Evolutionary conservation across 1,139 yeast species (phyloP).

Genomic region (Candida sanyaensis): DNA sequence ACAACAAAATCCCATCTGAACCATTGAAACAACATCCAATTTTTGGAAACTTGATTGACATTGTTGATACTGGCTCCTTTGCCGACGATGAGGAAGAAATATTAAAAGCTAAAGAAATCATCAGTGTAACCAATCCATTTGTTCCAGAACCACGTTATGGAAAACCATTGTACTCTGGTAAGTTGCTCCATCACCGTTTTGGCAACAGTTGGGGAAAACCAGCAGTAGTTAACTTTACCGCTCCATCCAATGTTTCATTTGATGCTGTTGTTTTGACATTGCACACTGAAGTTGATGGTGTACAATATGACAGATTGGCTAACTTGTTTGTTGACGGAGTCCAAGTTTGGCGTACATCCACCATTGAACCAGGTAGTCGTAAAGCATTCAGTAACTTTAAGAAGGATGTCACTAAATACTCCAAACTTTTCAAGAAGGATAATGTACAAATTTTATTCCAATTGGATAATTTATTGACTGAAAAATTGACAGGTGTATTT

Average conservation of each 20-base stretch:
- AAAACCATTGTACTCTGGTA: slow-evolving; percentile 23
- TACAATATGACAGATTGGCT: slow-evolving; percentile 77
- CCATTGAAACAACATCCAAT: slow-evolving; percentile 7
- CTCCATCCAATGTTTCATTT: slow-evolving; percentile 40
- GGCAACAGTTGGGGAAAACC: slow-evolving; percentile 42
- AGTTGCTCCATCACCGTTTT: slow-evolving; percentile 35
- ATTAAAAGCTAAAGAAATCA: slow-evolving; percentile 17
- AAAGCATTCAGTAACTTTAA: slow-evolving; percentile 47
- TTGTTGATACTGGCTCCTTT: slow-evolving; percentile 3
- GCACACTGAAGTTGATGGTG: slow-evolving; percentile 60
- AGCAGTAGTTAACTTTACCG: slow-evolving; percentile 22
- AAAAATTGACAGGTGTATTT: slow-evolving; percentile 62
- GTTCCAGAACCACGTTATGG: slow-evolving; percentile 31
- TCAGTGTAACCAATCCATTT: slow-evolving; percentile 33
- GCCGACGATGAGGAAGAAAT: background rate
- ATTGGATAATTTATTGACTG: slow-evolving; percentile 65
- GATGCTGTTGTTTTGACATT: slow-evolving; percentile 63
- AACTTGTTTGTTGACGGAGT: slow-evolving; percentile 66
- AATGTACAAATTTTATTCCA: slow-evolving; percentile 47
- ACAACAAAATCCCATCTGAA: background rate
- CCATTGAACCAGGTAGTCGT: slow-evolving; percentile 71
- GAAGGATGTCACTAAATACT: slow-evolving; percentile 68
- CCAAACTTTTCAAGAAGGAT: slow-evolving; percentile 47
- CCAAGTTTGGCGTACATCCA: slow-evolving; percentile 83
- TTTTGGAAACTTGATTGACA: slow-evolving; percentile 9